Evolutionary conservation across 805 yeast genomes (phyloP).

Genomic region (Lipomyces starkeyi): DNA sequence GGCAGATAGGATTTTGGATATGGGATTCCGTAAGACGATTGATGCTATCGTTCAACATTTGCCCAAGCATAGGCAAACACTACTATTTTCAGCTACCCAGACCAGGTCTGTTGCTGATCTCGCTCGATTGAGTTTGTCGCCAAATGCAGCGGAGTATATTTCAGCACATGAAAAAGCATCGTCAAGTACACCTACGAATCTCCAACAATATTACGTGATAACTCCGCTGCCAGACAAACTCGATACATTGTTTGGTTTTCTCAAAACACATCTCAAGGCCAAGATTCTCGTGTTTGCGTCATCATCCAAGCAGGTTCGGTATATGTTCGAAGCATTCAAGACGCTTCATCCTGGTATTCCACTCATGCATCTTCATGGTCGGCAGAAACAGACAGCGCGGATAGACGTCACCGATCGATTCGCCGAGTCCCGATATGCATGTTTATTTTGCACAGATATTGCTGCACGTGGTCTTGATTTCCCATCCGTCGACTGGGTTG

Average conservation of each 20-base stretch:
- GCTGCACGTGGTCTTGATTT: conserved; percentile 99
- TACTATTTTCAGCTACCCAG: conserved; percentile 88
- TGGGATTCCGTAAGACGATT: conserved; percentile 86
- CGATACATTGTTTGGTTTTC: conserved; percentile 83
- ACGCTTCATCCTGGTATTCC: conserved; percentile 92
- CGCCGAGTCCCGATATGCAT: conserved; percentile 87
- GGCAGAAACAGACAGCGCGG: conserved; percentile 97
- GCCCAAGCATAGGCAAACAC: conserved; percentile 81
- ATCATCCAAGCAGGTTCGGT: conserved; percentile 90
- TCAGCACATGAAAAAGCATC: conserved; percentile 52
- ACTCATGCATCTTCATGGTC: conserved; percentile 94
- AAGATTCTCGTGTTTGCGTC: conserved; percentile 85
- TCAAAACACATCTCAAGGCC: conserved; percentile 78
- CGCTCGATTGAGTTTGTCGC: conserved; percentile 70
- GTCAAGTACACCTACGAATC: conserved; percentile 74
- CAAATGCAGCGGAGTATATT: conserved; percentile 60
- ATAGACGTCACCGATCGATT: conserved; percentile 94
- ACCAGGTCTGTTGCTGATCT: conserved; percentile 80
- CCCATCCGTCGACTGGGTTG: conserved; percentile 98
- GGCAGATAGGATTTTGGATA: conserved; percentile 90
- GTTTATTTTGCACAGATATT: conserved; percentile 95
- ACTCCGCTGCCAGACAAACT: conserved; percentile 79
- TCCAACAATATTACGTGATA: conserved; percentile 82
- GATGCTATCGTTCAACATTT: conserved; percentile 80
- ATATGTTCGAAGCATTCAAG: conserved; percentile 83